Evolutionary conservation across 2,329 filamentous ascomycete species (phyloP).

Genomic region (Arthrobotrys sinensis): DNA sequence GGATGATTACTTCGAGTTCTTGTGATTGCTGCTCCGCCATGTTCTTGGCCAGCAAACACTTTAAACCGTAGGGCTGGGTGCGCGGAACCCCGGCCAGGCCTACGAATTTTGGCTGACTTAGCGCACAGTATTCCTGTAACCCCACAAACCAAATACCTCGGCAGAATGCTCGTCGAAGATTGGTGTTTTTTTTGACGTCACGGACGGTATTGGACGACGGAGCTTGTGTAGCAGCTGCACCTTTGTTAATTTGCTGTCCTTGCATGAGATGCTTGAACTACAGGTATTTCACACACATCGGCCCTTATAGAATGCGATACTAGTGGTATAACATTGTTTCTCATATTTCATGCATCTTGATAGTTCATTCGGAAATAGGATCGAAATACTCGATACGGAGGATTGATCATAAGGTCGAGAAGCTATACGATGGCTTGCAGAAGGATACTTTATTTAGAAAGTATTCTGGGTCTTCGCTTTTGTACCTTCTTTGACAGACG

Average conservation of each 20-base stretch:
- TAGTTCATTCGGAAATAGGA: constrained; percentile 44
- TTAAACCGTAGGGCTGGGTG: constrained; percentile 37
- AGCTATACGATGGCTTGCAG: constrained; percentile 19
- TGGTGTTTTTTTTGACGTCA: constrained; percentile 52
- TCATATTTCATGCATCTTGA: not conserved
- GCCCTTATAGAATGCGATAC: constrained; percentile 25
- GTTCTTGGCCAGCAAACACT: constrained; percentile 31
- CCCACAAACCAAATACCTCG: constrained; percentile 44
- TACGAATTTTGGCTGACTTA: constrained; percentile 25
- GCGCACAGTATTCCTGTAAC: constrained; percentile 22
- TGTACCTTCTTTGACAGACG: constrained; percentile 10
- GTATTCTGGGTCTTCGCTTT: constrained; percentile 38
- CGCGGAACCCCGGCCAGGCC: constrained; percentile 28
- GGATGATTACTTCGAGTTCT: constrained; percentile 19
- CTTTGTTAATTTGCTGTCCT: constrained; percentile 57
- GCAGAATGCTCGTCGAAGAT: constrained; percentile 7
- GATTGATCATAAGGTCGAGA: constrained; percentile 31
- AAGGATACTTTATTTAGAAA: constrained; percentile 52
- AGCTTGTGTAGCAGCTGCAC: constrained; percentile 43
- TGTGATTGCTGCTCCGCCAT: constrained; percentile 41
- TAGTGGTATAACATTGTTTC: constrained; percentile 1
- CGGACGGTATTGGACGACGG: constrained; percentile 8
- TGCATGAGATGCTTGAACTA: constrained; percentile 48
- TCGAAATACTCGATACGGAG: constrained; percentile 32
- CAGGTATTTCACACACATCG: constrained; percentile 24